Evolutionary conservation across 106 monocot species (phyloP), one percentile per base, ranked within the genome.

Genomic region (Gastrodia elata): DNA sequence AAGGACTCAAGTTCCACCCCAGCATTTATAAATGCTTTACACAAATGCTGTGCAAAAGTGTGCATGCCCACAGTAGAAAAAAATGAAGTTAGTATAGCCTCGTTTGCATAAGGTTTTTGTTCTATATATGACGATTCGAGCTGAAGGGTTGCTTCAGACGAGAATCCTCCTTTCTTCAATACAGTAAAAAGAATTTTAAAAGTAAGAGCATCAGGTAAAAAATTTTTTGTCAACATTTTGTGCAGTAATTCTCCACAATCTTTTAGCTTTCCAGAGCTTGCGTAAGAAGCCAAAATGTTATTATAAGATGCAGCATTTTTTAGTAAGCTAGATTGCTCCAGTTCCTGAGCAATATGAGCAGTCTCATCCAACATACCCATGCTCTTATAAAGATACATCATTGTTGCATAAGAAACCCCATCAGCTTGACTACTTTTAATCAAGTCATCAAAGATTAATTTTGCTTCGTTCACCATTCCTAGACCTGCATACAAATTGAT

Each of bases 341-440:
- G 72, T 44, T 88, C 79, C 65, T 83, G 65, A 77, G 88, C 86
- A 64, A 88, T 43, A 58, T 73, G 72, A 43, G 73, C 73, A 6
- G 94, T 84, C 67, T 88, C 86, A 24, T 75, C 65, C 37, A 94
- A 75, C 86, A 90, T 84, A 80, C 94, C 94, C 90, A 94, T 91
- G 77, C 49, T 94, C 70, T 86, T 94, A 77, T 84, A 94, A 7
- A 94, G 81, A 76, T 81, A 81, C 80, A 84, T 88, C 90, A 94
- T 94, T 11, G 83, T 86, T 64, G 79, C 71, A 81, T 91, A 91
- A 3, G 94, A 88, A 61, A 91, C 75, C 15, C 77, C 81, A 91
- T 94, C 86, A 22, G 86, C 94, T 24, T 32, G 76, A 61, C 65
- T 65, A 11, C 43, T 82, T 64, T 26, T 74, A 52, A 78, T 84